Base-by-base conservation (phyloP, 1,284 basidiomycete genomes). In the Bondarzewia mesenterica region DNA sequence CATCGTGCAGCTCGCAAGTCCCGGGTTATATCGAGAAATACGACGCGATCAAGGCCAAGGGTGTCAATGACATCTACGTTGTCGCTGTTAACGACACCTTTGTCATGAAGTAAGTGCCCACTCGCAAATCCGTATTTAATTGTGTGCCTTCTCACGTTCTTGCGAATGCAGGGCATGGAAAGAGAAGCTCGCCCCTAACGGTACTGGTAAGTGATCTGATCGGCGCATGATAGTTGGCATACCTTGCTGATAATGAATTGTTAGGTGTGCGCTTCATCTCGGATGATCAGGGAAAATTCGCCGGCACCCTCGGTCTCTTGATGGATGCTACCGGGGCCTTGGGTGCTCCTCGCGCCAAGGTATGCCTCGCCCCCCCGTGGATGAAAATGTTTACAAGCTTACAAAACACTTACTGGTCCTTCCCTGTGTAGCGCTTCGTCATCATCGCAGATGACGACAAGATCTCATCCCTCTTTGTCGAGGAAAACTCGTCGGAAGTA, bases 51-150 rank as follows among this genome's bases (percentile, higher is more conserved):
- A 76, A 77, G 63, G 74, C 65, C 18, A 85, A 81, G 64, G 85
- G 85, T n/a, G 67, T 89, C 54, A 71, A 75, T 37, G 75, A 77
- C 52, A 74, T 89, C 55, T 86, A 79, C 58, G 71, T 88, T 50
- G 70, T 89, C 42, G 68, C 77, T 15, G 82, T 88, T 42, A 89
- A 89, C 63, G 85, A 89, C 61, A 73, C 73, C 12, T 88, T 85
- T 54, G 77, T 78, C 22, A 74, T 73, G 54, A 77, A 80, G 78
- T 82, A 52, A 25, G 69, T 63, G 23, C 41, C 5, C 16, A 22
- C 5, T 37, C 40, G 8, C 43, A 38, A 26, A 8, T 26, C 15
- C 36, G 21, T 29, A 22, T 38, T 18, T 49, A 21, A 2, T 26
- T 20, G n/a, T 22, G 29, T 8, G 39, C 44, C 15, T 21, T 52